phyloP scores from a whole-genome alignment of 108 stramenopile genomes.

The Pseudonitzschia multiseries region DNA sequence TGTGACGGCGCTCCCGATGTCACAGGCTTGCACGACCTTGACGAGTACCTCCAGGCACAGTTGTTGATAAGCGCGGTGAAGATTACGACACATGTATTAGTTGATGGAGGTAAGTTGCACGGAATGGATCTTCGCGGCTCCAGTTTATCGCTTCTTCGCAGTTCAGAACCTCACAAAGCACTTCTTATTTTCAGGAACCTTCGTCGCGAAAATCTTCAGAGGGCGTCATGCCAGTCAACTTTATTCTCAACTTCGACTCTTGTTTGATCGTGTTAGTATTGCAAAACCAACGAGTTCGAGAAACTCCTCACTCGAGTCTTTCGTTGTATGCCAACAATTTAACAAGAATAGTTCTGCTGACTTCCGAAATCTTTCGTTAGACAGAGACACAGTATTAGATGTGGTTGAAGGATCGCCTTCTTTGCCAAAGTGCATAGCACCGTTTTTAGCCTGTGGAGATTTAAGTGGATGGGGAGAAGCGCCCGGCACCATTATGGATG shows the following conservation, averaged over 20 bases:
- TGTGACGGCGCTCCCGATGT: slow-evolving; percentile 99
- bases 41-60: slow-evolving; percentile 90
- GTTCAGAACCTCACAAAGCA: background rate
- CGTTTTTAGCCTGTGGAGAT: slow-evolving; percentile 78
- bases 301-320: slow-evolving; percentile 87
- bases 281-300: slow-evolving; percentile 90
- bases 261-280: slow-evolving; percentile 83
- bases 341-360: slow-evolving; percentile 13
- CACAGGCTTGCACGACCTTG: slow-evolving; percentile 92
- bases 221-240: slow-evolving; percentile 89
- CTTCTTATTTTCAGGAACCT: slow-evolving; percentile 37
- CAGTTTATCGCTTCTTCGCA: background rate
- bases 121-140: background rate
- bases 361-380: slow-evolving; percentile 31
- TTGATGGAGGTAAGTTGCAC: slow-evolving; percentile 53
- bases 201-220: slow-evolving; percentile 99
- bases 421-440: slow-evolving; percentile 51
- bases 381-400: slow-evolving; percentile 32
- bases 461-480: slow-evolving; percentile 44
- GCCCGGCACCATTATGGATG: slow-evolving; percentile 62
- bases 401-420: slow-evolving; percentile 3
- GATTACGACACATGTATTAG: slow-evolving; percentile 90
- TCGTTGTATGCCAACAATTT: slow-evolving; percentile 84
- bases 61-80: slow-evolving; percentile 91
- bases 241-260: slow-evolving; percentile 85